Evolutionary conservation across 805 yeast genomes (phyloP), one percentile per base, ranked within the genome.

Genomic region (Hanseniaspora taiwanica): DNA sequence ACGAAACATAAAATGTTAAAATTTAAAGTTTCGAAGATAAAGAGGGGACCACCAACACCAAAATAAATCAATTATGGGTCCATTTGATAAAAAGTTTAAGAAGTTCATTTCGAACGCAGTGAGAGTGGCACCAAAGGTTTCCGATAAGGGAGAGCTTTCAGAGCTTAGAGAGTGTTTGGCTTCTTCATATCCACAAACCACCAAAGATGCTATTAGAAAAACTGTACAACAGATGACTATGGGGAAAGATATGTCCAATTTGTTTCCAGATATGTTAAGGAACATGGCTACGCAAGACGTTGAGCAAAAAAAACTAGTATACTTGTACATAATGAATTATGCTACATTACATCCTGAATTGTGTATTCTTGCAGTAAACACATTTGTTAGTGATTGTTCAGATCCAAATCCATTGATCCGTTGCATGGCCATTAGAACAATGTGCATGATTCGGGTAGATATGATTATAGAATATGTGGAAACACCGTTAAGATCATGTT

Each of bases 201-300:
- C 96, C 44, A 91, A 91, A 58, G 98, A 91, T 59, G 94, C 98
- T 14, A 91, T 91, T 49, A 94, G 89, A 62, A 73, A 95, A 44
- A 95, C 93, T 17, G 91, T 91, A 55, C 93, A 91, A 43, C 97
- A 96, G 44, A 91, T 91, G 99, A 91, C 98, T 0, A 74, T 86
- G 23, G 97, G 97, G 9, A 91, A 91, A 56, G 98, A 91, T 59
- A 97, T 91, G 19, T 82, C 94, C 16, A 76, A 93, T 2, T 66
- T 91, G 41, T 91, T 91, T 52, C 98, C 99, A 2, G 97, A 91
- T 59, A 93, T 91, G 21, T 67, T 91, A 58, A 93, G 91, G 64
- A 91, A 91, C 62, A 81, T 91, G 50, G 96, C 98, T 40, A 91
- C 98, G 1, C 89, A 82, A 54, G 99, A 91, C 60, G 66, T 91